phyloP scores from a whole-genome alignment of 1,139 yeast species.

The Meyerozyma carpophila region DNA sequence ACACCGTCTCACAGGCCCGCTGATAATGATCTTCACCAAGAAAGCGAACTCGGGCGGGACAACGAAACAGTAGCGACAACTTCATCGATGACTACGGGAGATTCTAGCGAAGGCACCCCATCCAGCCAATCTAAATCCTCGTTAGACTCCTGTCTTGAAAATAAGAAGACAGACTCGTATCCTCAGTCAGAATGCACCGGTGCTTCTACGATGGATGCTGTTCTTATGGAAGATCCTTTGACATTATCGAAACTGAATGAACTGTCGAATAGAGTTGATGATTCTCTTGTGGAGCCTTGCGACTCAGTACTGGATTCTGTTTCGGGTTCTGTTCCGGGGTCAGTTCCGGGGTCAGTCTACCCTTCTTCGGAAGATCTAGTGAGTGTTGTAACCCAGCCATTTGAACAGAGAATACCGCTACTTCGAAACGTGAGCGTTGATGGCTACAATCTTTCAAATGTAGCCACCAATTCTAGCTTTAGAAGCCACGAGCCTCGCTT shows the following conservation, averaged over 20 bases:
- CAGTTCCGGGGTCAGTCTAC: not conserved
- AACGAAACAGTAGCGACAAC: not conserved
- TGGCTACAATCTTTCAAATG: slow-evolving; percentile 2
- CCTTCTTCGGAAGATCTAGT: slow-evolving; percentile 4
- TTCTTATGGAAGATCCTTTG: not conserved
- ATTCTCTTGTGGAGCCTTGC: not conserved
- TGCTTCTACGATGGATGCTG: slow-evolving; percentile 5
- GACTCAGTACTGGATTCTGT: not conserved
- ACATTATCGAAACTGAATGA: not conserved
- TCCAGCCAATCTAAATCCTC: slow-evolving; percentile 5
- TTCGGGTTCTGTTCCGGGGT: slow-evolving; percentile 3
- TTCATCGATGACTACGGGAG: not conserved
- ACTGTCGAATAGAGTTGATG: not conserved
- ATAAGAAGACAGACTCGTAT: not conserved
- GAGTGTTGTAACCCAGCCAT: slow-evolving; percentile 19
- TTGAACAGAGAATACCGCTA: slow-evolving; percentile 29
- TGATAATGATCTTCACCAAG: not conserved
- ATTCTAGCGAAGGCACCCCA: not conserved
- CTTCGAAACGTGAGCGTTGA: slow-evolving; percentile 23
- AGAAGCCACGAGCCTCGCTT: not conserved
- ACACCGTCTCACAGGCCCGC: not conserved
- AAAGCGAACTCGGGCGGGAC: not conserved
- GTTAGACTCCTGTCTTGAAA: slow-evolving; percentile 3
- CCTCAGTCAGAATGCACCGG: slow-evolving; percentile 6
- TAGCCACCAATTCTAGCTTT: not conserved